Evolutionary conservation across 2,329 filamentous ascomycete species (phyloP).

Genomic region (Exophiala calicioides): DNA sequence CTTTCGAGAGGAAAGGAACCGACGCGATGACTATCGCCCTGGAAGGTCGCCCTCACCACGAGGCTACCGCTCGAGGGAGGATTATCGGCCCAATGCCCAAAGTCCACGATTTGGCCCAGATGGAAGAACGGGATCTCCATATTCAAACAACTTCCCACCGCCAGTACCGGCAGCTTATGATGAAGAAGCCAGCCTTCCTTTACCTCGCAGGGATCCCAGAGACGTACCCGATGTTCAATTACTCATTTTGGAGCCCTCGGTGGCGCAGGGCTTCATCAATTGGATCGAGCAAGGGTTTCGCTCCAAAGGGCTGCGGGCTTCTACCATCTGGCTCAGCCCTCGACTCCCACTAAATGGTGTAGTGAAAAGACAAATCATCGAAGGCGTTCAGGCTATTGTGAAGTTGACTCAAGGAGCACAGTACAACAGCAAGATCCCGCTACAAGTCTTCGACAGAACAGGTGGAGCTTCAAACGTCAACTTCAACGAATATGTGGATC

Average conservation of each 20-base stretch:
- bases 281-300: slow-evolving; percentile 80
- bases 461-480: slow-evolving; percentile 72
- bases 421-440: slow-evolving; percentile 68
- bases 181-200: slow-evolving; percentile 65
- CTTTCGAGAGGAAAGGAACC: slow-evolving; percentile 51
- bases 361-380: slow-evolving; percentile 80
- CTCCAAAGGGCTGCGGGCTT: slow-evolving; percentile 69
- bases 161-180: slow-evolving; percentile 64
- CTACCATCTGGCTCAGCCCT: slow-evolving; percentile 77
- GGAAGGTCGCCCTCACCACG: slow-evolving; percentile 61
- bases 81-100: slow-evolving; percentile 54
- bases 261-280: slow-evolving; percentile 68
- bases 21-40: slow-evolving; percentile 68
- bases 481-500: slow-evolving; percentile 83
- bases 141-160: slow-evolving; percentile 63
- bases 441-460: slow-evolving; percentile 83
- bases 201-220: slow-evolving; percentile 70
- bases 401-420: slow-evolving; percentile 73
- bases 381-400: slow-evolving; percentile 84
- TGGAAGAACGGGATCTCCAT: slow-evolving; percentile 66
- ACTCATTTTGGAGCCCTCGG: slow-evolving; percentile 64
- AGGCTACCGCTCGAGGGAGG: slow-evolving; percentile 63
- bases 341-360: slow-evolving; percentile 75
- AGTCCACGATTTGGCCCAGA: slow-evolving; percentile 46
- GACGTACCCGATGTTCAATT: slow-evolving; percentile 90